These are phyloP conservation scores for Atkinsonella texensis DNA, from an alignment of 2,329 filamentous ascomycete species.

Conservation along the genomic window DNA sequence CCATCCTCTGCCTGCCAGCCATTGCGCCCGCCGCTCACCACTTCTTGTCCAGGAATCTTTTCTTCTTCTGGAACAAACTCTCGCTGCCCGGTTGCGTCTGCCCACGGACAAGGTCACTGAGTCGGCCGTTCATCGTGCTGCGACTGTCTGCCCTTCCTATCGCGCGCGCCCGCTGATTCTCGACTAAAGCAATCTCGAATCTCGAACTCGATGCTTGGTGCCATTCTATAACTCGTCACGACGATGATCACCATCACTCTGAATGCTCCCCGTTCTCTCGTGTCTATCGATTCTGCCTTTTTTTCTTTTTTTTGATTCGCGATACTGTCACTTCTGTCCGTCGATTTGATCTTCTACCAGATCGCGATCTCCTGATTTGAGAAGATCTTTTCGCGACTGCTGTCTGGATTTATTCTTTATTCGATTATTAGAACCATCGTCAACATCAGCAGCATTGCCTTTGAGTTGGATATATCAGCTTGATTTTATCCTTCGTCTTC, in stretches of 20 bases:
- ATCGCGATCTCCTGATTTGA: conserved; percentile 3
- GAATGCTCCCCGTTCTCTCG: conserved; percentile 36
- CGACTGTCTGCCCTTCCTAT: conserved; percentile 1
- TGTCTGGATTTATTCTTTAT: conserved; percentile 9
- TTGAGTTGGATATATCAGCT: conserved; percentile 13
- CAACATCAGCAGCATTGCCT: conserved; percentile 8
- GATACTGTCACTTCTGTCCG: conserved; percentile 19
- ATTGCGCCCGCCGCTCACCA: conserved; percentile 4
- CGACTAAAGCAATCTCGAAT: not conserved
- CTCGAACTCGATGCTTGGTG: conserved; percentile 1
- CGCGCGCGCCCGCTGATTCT: conserved; percentile 1
- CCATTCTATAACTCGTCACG: conserved; percentile 27
- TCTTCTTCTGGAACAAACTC: not conserved
- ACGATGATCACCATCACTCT: conserved; percentile 44
- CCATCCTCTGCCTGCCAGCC: not conserved
- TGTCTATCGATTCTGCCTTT: conserved; percentile 36
- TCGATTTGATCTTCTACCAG: conserved; percentile 8
- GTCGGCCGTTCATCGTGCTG: not conserved
- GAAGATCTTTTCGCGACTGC: not conserved
- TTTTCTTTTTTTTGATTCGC: conserved; percentile 9
- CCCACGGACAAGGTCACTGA: not conserved
- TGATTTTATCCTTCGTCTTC: conserved; percentile 2
- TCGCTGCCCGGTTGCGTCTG: not conserved
- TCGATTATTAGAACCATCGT: not conserved
- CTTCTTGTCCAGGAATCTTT: not conserved